A percentile compares a stretch with the other conserved stretches of the same genome.
Conservation (phyloP, 306 rosid genomes). For the Myrica gale region DNA sequence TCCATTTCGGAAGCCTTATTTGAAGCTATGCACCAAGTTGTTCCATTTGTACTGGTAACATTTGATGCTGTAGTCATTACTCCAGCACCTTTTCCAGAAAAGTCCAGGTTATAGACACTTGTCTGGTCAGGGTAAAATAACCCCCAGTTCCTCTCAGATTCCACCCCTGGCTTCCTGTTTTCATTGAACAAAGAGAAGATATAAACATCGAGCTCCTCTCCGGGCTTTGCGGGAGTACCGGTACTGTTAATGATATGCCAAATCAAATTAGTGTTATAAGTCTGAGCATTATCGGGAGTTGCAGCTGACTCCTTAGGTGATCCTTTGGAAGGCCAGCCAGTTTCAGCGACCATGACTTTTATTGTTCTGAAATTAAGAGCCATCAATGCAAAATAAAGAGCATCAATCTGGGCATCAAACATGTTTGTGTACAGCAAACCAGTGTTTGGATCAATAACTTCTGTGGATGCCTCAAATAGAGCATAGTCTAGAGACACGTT, state of each 20-base stretch:
- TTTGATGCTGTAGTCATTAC: constrained; percentile 57
- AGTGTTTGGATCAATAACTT: constrained; percentile 95
- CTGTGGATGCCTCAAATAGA: constrained; percentile 76
- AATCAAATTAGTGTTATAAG: constrained; percentile 59
- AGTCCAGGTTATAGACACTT: constrained; percentile 89
- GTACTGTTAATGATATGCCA: constrained; percentile 52
- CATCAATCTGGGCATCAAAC: constrained; percentile 98
- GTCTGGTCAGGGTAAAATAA: constrained; percentile 92
- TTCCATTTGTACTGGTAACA: constrained; percentile 58
- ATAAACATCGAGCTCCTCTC: constrained; percentile 46
- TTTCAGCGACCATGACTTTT: constrained; percentile 87
- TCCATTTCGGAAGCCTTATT: constrained; percentile 75
- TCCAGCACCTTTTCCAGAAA: constrained; percentile 71
- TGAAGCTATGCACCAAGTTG: constrained; percentile 93
- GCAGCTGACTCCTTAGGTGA: constrained; percentile 94
- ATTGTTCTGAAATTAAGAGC: constrained; percentile 86
- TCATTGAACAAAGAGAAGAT: constrained; percentile 74
- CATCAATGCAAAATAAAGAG: constrained; percentile 83
- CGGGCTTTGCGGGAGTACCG: constrained; percentile 54
- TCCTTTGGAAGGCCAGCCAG: constrained; percentile 99
- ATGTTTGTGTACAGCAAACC: constrained; percentile 89
- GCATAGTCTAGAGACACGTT: constrained; percentile 85
- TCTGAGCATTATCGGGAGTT: constrained; percentile 71
- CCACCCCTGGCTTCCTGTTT: constrained; percentile 90
- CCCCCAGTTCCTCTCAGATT: constrained; percentile 98